These are phyloP conservation scores for Rhodocollybia butyracea DNA, from an alignment of 768 basidiomycete species.

Conservation along the genomic window DNA sequence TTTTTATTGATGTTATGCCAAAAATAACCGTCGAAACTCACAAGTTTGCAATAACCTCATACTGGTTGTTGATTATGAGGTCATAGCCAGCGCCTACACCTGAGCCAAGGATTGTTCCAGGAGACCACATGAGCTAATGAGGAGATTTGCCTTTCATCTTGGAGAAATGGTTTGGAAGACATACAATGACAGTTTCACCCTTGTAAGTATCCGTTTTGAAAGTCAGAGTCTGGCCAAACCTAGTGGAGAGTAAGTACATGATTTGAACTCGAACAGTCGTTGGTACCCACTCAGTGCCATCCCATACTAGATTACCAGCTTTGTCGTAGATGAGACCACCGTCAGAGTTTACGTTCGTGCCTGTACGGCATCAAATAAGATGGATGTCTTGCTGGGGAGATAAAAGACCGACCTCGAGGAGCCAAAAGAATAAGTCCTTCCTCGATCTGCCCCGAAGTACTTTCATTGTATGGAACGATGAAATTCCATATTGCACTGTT, in stretches of 20 bases:
- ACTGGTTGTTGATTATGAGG: constrained; percentile 4
- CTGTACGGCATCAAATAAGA: background rate
- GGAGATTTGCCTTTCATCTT: too few relatives aligned
- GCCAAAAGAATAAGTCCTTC: constrained; percentile 3
- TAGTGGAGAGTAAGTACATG: background rate
- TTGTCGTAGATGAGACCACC: background rate
- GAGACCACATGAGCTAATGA: constrained; percentile 1
- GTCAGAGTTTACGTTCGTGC: background rate
- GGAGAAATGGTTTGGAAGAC: too few relatives aligned
- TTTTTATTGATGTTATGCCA: background rate
- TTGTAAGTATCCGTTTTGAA: background rate
- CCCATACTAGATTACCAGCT: constrained; percentile 2
- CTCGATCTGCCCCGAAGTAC: background rate
- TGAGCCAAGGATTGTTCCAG: background rate
- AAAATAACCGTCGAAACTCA: background rate
- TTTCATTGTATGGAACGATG: constrained; percentile 2
- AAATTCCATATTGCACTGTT: constrained; percentile 3
- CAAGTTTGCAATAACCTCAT: constrained; percentile 6
- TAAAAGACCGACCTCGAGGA: constrained; percentile 1
- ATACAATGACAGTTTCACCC: constrained; percentile 1
- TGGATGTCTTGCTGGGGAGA: background rate
- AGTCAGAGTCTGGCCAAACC: constrained; percentile 5
- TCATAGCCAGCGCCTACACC: constrained; percentile 4
- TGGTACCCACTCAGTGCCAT: constrained; percentile 2
- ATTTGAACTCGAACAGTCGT: background rate